phyloP scores from a whole-genome alignment of 2,329 filamentous ascomycete genomes.

The Sporothrix schenckii region DNA sequence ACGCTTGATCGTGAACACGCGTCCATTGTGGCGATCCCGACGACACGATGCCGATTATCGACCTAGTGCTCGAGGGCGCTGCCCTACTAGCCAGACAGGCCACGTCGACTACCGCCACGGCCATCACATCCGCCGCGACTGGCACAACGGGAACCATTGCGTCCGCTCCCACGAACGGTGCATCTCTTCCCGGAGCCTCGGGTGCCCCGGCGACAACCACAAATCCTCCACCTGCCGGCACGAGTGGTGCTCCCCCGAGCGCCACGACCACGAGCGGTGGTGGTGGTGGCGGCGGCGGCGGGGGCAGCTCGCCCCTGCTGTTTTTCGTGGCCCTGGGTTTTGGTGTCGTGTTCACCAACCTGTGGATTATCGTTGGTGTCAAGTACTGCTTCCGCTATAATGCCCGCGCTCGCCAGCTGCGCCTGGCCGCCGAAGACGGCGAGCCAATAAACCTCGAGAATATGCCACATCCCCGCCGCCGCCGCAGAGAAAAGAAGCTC shows the following conservation, averaged over 20 bases:
- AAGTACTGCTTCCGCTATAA: conserved; percentile 99
- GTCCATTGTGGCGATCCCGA: conserved; percentile 14
- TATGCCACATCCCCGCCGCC: conserved; percentile 81
- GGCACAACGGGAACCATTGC: not conserved
- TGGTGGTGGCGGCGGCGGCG: conserved; percentile 10
- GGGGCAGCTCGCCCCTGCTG: conserved; percentile 50
- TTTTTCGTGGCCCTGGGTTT: conserved; percentile 70
- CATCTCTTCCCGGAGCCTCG: not conserved
- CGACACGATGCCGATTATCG: conserved; percentile 39
- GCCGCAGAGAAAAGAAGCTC: conserved; percentile 93
- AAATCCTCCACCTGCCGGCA: conserved; percentile 21
- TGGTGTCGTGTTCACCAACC: conserved; percentile 96
- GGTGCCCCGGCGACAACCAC: conserved; percentile 2
- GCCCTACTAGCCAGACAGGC: conserved; percentile 40
- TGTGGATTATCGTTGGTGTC: conserved; percentile 99
- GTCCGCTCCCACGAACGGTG: not conserved
- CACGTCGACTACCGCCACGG: conserved; percentile 26
- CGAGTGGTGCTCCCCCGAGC: not conserved
- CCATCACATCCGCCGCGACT: conserved; percentile 17
- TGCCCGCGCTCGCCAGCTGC: conserved; percentile 80
- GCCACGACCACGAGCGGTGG: conserved; percentile 30
- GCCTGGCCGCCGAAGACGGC: conserved; percentile 75
- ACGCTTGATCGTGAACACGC: not conserved
- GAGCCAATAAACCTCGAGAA: conserved; percentile 86
- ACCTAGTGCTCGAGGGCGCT: conserved; percentile 39